Evolutionary conservation across 768 basidiomycete species (phyloP).

Genomic region (Leccinum olivaceopallidum): DNA sequence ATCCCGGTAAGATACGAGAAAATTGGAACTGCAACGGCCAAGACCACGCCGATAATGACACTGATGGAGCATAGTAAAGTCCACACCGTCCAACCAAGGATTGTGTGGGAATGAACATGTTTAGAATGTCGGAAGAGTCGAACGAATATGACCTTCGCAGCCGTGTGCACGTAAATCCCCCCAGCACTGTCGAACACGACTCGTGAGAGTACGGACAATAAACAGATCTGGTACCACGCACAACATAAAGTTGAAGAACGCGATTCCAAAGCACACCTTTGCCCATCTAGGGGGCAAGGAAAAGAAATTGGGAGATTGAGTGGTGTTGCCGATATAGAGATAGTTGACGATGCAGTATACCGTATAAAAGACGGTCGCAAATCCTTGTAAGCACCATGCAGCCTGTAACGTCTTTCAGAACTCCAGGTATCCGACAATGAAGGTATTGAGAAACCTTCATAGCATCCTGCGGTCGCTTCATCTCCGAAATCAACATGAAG

Average conservation of each 20-base stretch:
- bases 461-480: slow-evolving; percentile 50
- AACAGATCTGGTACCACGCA: slow-evolving; percentile 22
- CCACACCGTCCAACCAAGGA: slow-evolving; percentile 52
- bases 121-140: slow-evolving; percentile 46
- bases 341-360: slow-evolving; percentile 49
- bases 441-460: slow-evolving; percentile 48
- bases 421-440: not conserved
- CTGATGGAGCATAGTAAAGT: slow-evolving; percentile 39
- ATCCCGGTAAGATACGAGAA: slow-evolving; percentile 57
- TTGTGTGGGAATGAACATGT: slow-evolving; percentile 52
- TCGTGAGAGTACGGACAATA: not conserved
- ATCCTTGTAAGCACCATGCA: slow-evolving; percentile 55
- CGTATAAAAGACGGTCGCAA: slow-evolving; percentile 50
- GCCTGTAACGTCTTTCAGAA: slow-evolving; percentile 20
- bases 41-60: slow-evolving; percentile 42
- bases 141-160: slow-evolving; percentile 54
- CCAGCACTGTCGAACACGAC: slow-evolving; percentile 36
- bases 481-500: slow-evolving; percentile 60
- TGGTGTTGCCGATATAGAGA: slow-evolving; percentile 43
- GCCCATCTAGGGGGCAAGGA: slow-evolving; percentile 38
- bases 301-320: slow-evolving; percentile 10
- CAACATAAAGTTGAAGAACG: slow-evolving; percentile 53
- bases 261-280: slow-evolving; percentile 50
- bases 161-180: slow-evolving; percentile 50
- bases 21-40: slow-evolving; percentile 53